These are phyloP conservation scores for Ulvella scutata DNA, from an alignment of 139 green algal species.

Conservation along the genomic window DNA sequence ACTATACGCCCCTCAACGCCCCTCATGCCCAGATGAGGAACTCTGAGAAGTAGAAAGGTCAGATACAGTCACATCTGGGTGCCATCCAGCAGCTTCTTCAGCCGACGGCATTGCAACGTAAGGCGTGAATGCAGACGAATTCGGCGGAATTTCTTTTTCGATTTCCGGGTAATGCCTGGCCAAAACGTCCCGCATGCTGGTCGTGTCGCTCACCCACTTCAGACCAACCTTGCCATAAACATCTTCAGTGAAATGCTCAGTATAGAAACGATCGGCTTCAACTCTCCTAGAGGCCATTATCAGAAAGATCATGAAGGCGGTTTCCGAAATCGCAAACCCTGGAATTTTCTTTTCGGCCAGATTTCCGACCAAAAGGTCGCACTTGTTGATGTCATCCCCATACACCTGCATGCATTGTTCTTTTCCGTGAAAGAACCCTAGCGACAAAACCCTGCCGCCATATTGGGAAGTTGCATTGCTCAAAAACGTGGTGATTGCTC, in stretches of 20 bases:
- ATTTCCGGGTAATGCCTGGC: background rate
- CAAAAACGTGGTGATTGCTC: no score
- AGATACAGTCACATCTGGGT: no score
- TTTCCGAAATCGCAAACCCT: background rate
- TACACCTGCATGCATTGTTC: no score
- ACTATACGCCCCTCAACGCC: no score
- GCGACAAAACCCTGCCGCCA: no score
- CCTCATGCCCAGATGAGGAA: no score
- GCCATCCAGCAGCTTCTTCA: no score
- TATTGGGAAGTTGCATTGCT: no score
- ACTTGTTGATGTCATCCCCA: background rate
- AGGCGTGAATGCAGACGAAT: background rate
- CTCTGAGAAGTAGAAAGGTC: no score
- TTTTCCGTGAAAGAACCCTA: no score
- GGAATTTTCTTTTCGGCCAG: background rate
- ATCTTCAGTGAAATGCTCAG: background rate
- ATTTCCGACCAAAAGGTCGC: background rate
- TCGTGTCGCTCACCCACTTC: background rate
- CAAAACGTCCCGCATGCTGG: background rate
- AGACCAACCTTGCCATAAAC: background rate
- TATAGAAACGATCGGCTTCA: background rate
- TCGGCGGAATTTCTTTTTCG: background rate
- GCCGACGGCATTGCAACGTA: background rate
- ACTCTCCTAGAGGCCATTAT: background rate
- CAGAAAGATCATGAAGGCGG: background rate